phyloP scores from a whole-genome alignment of 1,284 basidiomycete genomes.

The Heterobasidion annosum region DNA sequence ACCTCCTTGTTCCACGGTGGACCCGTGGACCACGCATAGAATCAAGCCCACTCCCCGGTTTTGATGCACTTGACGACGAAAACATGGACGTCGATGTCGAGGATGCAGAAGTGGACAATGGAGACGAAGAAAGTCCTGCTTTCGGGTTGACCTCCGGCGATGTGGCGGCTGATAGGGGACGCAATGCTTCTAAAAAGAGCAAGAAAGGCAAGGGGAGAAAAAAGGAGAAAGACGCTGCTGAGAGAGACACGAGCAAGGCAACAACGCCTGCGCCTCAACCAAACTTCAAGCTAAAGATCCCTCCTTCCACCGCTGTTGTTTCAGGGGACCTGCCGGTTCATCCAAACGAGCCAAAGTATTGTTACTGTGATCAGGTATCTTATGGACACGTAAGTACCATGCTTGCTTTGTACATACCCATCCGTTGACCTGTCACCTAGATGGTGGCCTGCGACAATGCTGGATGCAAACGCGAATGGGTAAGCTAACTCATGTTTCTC shows the following conservation, averaged over 20 bases:
- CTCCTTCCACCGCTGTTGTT: slow-evolving; percentile 12
- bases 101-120: slow-evolving; percentile 1
- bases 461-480: slow-evolving; percentile 72
- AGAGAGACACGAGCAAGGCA: not conserved
- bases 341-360: slow-evolving; percentile 56
- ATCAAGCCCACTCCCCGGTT: slow-evolving; percentile 30
- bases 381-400: slow-evolving; percentile 56
- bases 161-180: slow-evolving; percentile 2
- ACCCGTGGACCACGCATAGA: slow-evolving; percentile 31
- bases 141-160: not conserved
- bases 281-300: slow-evolving; percentile 18
- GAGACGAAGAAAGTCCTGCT: not conserved
- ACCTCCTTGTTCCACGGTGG: slow-evolving; percentile 46
- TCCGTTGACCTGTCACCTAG: slow-evolving; percentile 26
- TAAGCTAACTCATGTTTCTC: slow-evolving; percentile 22
- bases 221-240: not conserved
- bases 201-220: slow-evolving; percentile 6
- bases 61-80: slow-evolving; percentile 9
- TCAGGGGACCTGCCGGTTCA: slow-evolving; percentile 16
- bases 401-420: slow-evolving; percentile 1
- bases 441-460: slow-evolving; percentile 79
- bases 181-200: not conserved
- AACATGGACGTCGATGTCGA: not conserved
- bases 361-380: slow-evolving; percentile 68
- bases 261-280: not conserved